Base-by-base conservation (phyloP, 352 stramenopile species). In the Globisporangium rhizosaccharum region DNA sequence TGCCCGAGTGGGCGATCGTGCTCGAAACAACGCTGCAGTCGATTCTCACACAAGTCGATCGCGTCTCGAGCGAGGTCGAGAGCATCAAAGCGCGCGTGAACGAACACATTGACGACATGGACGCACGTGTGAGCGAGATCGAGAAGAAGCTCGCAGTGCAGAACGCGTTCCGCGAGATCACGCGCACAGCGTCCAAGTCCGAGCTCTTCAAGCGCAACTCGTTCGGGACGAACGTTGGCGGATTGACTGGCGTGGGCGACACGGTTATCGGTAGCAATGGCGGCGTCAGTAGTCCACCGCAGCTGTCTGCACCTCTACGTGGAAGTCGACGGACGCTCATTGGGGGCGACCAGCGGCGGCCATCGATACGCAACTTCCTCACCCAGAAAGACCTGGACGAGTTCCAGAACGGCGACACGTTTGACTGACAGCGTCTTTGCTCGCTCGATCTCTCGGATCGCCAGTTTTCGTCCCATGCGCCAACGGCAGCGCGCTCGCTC, bases 341-440 rank as follows among this genome's bases (percentile, higher is more conserved):
- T 12, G 33, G 33, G 5, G 8, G 6, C 18, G 37, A 62, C 20
- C 51, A 73, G 53, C 73, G 64, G 6, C 66, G 49, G 45, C 75
- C 79, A 46, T 85, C 79, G 45, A 79, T 87, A 57, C 71, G 75
- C 53, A 82, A 74, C 46, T 87, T 87, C 30, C 64, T 86, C 25
- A 79, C 76, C 5, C 51, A 68, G 30, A 80, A 72, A n/a, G 79
- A 89, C 53, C 68, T 87, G 6, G 72, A 75, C 41, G 77, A 87
- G 56, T 85, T 85, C 57, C 65, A 89, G 49, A 66, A 65, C 61
- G 71, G 59, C 51, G 61, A 64, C 44, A 56, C 44, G 26, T 64
- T 63, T 45, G 65, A 73, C 48, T 75, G 61, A 75, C 33, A 12
- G 10, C 33, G 14, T 12, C 10, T 1, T 39, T 8, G 33, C 33